Conservation (phyloP, 768 basidiomycete genomes). For the Cystofilobasidium ferigula region DNA sequence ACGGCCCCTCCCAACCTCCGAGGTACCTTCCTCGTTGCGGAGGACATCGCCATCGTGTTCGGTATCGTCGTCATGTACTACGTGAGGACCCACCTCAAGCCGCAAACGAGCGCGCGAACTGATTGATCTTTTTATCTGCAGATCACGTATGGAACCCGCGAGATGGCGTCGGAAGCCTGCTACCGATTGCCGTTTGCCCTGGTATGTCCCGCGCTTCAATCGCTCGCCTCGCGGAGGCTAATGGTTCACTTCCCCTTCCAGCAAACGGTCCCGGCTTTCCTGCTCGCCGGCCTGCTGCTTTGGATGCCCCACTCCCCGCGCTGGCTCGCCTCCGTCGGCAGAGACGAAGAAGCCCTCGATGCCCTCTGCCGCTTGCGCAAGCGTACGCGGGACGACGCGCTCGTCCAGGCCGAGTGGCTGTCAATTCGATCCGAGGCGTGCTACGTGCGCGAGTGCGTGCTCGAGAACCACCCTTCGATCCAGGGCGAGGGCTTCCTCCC, state of each 20-base stretch:
- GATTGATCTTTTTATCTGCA: not conserved
- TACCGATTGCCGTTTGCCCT: slow-evolving; percentile 1
- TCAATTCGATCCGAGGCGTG: slow-evolving; percentile 21
- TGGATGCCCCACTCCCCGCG: slow-evolving; percentile 5
- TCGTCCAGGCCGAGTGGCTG: slow-evolving; percentile 28
- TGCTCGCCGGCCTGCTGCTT: not conserved
- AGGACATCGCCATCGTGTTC: slow-evolving; percentile 7
- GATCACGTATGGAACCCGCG: slow-evolving; percentile 4
- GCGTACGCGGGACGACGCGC: slow-evolving; percentile 13
- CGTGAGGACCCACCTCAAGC: not conserved
- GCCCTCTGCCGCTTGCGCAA: slow-evolving; percentile 26
- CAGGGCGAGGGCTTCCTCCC: slow-evolving; percentile 7
- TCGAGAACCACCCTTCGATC: slow-evolving; percentile 18
- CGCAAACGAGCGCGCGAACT: not conserved
- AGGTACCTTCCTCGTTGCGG: slow-evolving; percentile 3
- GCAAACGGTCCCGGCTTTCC: not conserved
- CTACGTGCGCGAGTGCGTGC: slow-evolving; percentile 10
- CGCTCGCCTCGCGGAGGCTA: no score
- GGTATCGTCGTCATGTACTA: slow-evolving; percentile 11
- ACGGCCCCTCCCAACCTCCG: slow-evolving; percentile 5
- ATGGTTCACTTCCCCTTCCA: no score
- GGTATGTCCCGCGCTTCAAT: no score
- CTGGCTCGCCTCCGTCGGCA: slow-evolving; percentile 27
- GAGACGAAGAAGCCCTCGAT: slow-evolving; percentile 26
- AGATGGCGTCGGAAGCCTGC: not conserved